Evolutionary conservation across 352 stramenopile genomes (phyloP).

Genomic region (Pythium utonaiense): DNA sequence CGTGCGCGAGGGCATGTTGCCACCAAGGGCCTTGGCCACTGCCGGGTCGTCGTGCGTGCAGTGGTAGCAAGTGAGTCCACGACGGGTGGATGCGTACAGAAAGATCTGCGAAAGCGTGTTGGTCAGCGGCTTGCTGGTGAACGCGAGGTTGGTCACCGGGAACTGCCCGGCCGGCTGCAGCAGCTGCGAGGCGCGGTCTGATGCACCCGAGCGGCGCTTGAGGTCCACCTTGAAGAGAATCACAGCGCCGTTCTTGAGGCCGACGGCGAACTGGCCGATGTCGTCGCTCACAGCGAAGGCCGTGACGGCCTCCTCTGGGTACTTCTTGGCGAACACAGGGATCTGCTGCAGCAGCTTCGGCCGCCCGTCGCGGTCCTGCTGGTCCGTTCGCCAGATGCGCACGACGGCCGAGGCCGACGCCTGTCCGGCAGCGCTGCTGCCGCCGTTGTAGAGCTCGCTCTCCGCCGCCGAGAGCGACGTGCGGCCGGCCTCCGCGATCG

Average conservation of each 20-base stretch:
- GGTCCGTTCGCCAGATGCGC: conserved; percentile 86
- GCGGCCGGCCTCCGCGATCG: conserved; percentile 69
- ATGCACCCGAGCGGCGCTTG: conserved; percentile 46
- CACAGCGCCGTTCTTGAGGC: conserved; percentile 79
- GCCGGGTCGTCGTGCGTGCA: conserved; percentile 81
- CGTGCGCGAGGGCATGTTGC: conserved; percentile 60
- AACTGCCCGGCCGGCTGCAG: conserved; percentile 78
- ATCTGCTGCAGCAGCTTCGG: conserved; percentile 86
- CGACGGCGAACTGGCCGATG: conserved; percentile 75
- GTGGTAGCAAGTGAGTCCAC: conserved; percentile 82
- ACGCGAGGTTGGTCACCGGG: conserved; percentile 72
- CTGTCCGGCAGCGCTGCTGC: not conserved
- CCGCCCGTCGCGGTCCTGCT: conserved; percentile 81
- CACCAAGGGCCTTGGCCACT: conserved; percentile 63
- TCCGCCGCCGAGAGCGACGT: conserved; percentile 17
- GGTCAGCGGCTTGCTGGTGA: conserved; percentile 74
- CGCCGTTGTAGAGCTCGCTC: not conserved
- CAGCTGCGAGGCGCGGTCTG: conserved; percentile 62
- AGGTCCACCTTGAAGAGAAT: conserved; percentile 81
- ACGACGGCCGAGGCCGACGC: conserved; percentile 57
- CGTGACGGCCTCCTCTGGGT: conserved; percentile 83
- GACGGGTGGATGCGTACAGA: conserved; percentile 74
- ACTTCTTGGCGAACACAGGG: conserved; percentile 86
- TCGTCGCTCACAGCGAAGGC: conserved; percentile 85
- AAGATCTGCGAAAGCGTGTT: conserved; percentile 62